Percentiles rank a stretch among this genome's conserved stretches.
phyloP scores from a whole-genome alignment of 139 green algal genomes.

The Coelastrella sp. region DNA sequence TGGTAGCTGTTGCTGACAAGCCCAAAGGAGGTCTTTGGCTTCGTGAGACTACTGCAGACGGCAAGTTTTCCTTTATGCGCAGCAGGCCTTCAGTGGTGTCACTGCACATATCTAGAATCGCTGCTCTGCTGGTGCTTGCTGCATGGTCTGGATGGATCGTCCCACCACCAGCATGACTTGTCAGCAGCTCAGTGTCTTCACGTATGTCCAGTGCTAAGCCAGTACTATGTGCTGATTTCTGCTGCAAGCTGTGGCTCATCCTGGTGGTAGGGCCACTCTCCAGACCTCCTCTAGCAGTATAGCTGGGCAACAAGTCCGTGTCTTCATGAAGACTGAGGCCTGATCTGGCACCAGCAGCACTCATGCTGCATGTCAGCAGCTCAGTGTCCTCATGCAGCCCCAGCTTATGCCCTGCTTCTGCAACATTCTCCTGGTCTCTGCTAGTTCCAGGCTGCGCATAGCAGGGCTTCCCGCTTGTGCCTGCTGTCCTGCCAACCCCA shows the following conservation, averaged over 20 bases:
- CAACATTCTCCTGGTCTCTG: too few species aligned
- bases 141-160: background rate
- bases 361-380: conserved; percentile 28
- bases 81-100: conserved; percentile 41
- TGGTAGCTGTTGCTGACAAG: conserved; percentile 26
- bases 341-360: too few species aligned
- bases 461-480: too few species aligned
- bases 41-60: background rate
- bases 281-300: background rate
- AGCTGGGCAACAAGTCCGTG: background rate
- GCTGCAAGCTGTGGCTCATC: background rate
- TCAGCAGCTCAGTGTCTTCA: background rate
- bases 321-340: background rate
- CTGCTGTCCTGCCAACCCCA: background rate
- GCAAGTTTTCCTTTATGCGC: conserved; percentile 41
- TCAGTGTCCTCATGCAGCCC: conserved; percentile 56
- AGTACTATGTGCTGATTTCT: background rate
- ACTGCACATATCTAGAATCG: background rate
- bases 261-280: background rate
- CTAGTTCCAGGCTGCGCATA: too few species aligned
- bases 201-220: background rate
- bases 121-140: conserved; percentile 19
- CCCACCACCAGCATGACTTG: background rate
- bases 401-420: background rate
- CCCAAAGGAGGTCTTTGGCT: background rate